Percentiles rank a stretch among this genome's conserved stretches.
These are phyloP conservation scores for Nemania serpens DNA, from an alignment of 2,329 filamentous ascomycete species.

Conservation along the genomic window DNA sequence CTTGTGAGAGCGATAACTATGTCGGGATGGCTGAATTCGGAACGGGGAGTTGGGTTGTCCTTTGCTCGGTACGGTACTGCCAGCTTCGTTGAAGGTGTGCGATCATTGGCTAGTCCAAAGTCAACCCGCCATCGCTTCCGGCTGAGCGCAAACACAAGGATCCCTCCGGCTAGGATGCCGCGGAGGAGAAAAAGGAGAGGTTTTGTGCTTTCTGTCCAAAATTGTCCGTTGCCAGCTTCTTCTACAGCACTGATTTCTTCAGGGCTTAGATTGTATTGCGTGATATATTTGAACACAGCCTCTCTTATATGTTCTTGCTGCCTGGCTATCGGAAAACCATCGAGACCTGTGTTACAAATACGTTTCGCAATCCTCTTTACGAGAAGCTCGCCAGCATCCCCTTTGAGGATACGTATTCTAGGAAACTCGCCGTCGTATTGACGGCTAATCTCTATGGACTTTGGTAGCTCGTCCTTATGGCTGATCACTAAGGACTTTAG, in stretches of 20 bases:
- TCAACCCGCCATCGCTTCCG: conserved; percentile 69
- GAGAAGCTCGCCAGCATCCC: conserved; percentile 39
- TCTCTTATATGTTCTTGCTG: conserved; percentile 40
- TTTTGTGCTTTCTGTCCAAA: conserved; percentile 44
- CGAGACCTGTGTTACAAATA: conserved; percentile 50
- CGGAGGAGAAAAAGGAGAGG: conserved; percentile 53
- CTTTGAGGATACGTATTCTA: conserved; percentile 52
- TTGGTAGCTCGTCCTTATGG: conserved; percentile 37
- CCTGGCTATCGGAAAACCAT: conserved; percentile 48
- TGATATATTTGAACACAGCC: conserved; percentile 52
- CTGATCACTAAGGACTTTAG: conserved; percentile 48
- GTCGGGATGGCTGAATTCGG: conserved; percentile 68
- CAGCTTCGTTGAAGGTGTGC: conserved; percentile 50
- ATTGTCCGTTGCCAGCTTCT: conserved; percentile 29
- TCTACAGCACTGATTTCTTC: conserved; percentile 46
- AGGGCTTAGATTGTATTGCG: conserved; percentile 36
- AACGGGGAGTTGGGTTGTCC: conserved; percentile 57
- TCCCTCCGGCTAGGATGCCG: conserved; percentile 59
- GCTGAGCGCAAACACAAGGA: conserved; percentile 58
- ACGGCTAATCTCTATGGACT: conserved; percentile 46
- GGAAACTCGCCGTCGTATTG: conserved; percentile 49
- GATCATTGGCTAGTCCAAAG: conserved; percentile 58
- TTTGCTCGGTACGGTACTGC: conserved; percentile 66
- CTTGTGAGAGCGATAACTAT: conserved; percentile 60
- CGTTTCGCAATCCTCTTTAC: conserved; percentile 42